Conservation (phyloP, 2,329 filamentous ascomycete genomes). For the Penicillium sp. region DNA sequence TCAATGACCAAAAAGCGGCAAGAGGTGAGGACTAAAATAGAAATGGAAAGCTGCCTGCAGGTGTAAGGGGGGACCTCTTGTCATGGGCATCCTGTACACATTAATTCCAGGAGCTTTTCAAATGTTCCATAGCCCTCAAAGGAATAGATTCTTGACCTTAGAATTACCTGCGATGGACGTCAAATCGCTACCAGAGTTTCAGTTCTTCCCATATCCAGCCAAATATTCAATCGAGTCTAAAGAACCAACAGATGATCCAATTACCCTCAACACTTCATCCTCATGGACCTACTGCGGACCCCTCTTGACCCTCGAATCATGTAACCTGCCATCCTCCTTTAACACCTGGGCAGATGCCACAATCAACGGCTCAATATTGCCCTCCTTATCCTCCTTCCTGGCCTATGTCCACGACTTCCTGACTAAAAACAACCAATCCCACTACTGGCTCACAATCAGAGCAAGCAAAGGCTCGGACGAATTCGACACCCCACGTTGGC, state of each 20-base stretch:
- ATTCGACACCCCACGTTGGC: conserved; percentile 48
- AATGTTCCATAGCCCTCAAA: neutral
- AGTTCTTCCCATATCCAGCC: conserved; percentile 15
- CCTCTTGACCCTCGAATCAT: conserved; percentile 27
- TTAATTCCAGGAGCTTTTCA: too few relatives aligned
- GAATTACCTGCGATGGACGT: conserved; percentile 12
- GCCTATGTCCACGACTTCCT: conserved; percentile 40
- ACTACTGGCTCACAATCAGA: conserved; percentile 51
- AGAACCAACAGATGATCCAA: conserved; percentile 5
- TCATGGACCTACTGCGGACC: conserved; percentile 49
- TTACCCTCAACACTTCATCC: conserved; percentile 18
- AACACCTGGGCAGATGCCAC: conserved; percentile 39
- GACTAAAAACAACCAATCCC: conserved; percentile 29
- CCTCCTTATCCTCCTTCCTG: conserved; percentile 41
- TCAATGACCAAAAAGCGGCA: too few relatives aligned
- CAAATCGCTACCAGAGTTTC: conserved; percentile 15
- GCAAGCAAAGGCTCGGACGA: conserved; percentile 44
- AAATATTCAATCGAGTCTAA: neutral
- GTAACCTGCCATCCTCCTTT: conserved; percentile 34
- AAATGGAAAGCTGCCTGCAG: too few relatives aligned
- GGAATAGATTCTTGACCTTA: neutral
- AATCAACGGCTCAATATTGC: conserved; percentile 34
- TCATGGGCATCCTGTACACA: too few relatives aligned
- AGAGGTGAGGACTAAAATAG: too few relatives aligned
- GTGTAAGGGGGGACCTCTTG: too few relatives aligned